Evolutionary conservation across 1,284 basidiomycete genomes (phyloP), one percentile per base, ranked within the genome.

Genomic region (Pyrrhoderma lamaoense): DNA sequence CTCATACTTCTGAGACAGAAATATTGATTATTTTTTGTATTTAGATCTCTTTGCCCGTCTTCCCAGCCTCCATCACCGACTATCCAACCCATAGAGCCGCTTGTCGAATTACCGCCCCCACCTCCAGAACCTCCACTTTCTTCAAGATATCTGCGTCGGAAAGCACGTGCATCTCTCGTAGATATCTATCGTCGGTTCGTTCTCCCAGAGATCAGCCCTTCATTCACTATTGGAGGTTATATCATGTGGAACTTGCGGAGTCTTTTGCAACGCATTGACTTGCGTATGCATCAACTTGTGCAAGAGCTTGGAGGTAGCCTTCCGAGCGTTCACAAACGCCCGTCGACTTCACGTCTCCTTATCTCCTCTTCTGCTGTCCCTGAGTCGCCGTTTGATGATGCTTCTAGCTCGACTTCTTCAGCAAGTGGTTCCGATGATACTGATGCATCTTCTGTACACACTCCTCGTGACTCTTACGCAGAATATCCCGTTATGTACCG

Each of bases 101-200:
- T 62, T 38, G 58, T 13, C 2, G 46, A 35, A 11, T 16, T 47
- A 4, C 13, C 36, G n/a, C 23, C 40, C 3, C 38, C 39, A 13
- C 47, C 45, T 21, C 52, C 60, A 8, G 52, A 48, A 36, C 52
- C 52, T 4, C 16, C 45, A 37, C 25, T 23, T 21, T 34, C 52
- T 51, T 51, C 67, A 47, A 56, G 64, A 49, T 39, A 62, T 35
- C 75, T 88, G 51, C 79, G 87, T 25, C 71, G 76, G 46, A 76
- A 77, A 52, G 89, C 89, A 2, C 82, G 89, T 31, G 84, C 87
- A 8, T 69, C 76, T 2, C 74, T 93, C 9, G 77, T 91, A 13
- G 87, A 93, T 61, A 74, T 80, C 2, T 91, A 83, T 63, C 76
- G 88, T 16, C 75, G 75, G 18, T 76, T 81, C 61, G 78, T 90